Conservation (phyloP, 345 rosid species). For the Citropsis articulata region DNA sequence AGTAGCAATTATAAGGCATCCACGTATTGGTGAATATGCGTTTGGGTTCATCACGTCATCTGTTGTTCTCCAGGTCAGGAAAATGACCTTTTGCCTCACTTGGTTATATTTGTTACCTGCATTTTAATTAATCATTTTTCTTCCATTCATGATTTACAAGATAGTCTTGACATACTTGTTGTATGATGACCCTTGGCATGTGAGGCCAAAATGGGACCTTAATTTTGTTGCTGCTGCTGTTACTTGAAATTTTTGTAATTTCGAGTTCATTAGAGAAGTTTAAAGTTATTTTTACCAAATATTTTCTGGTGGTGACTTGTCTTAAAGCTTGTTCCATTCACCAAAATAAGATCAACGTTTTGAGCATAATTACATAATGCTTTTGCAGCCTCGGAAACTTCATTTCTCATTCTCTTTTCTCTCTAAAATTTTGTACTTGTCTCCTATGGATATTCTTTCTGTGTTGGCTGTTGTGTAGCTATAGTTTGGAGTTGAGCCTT, state of each 20-base stretch:
- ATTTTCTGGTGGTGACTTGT: too few species aligned
- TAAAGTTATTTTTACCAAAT: too few species aligned
- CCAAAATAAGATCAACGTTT: too few species aligned
- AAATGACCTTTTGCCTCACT: slow-evolving; percentile 11
- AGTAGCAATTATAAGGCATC: slow-evolving; percentile 96
- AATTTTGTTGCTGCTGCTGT: not conserved
- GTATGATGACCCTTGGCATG: not conserved
- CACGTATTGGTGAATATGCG: slow-evolving; percentile 97
- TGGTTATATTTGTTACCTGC: not conserved
- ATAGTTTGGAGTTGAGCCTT: not conserved
- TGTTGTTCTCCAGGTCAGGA: slow-evolving; percentile 72
- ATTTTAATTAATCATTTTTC: not conserved
- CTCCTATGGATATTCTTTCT: not conserved
- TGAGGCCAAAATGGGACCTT: not conserved
- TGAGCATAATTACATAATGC: not conserved
- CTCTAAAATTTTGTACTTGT: not conserved
- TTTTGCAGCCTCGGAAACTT: not conserved
- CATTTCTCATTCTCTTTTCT: not conserved
- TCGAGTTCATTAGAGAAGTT: too few species aligned
- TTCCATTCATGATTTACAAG: not conserved
- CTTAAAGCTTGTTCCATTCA: too few species aligned
- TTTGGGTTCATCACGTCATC: slow-evolving; percentile 96
- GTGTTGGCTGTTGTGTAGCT: not conserved
- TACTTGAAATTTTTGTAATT: not conserved
- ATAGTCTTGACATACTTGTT: not conserved